Evolutionary conservation across 768 basidiomycete genomes (phyloP).

Genomic region (Tylopilus plumbeoviolaceoides): DNA sequence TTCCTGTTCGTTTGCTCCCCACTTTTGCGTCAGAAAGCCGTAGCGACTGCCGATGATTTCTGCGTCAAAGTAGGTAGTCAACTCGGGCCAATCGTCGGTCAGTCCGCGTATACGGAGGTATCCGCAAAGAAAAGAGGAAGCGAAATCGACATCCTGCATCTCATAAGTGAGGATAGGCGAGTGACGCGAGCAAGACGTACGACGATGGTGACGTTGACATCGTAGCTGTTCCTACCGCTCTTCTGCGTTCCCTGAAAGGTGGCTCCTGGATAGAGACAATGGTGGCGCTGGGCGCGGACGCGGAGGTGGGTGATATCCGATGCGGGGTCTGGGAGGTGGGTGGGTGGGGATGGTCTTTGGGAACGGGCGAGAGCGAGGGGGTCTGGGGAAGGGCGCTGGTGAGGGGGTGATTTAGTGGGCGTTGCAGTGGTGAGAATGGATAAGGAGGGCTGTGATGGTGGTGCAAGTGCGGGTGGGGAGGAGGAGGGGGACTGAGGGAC

Average conservation of each 20-base stretch:
- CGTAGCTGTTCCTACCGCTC: constrained; percentile 90
- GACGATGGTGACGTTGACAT: constrained; percentile 88
- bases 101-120: constrained; percentile 91
- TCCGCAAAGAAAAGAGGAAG: constrained; percentile 81
- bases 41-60: constrained; percentile 90
- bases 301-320: constrained; percentile 76
- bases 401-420: constrained; percentile 7
- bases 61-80: constrained; percentile 95
- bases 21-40: constrained; percentile 87
- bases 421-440: constrained; percentile 15
- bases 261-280: constrained; percentile 85
- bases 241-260: constrained; percentile 90
- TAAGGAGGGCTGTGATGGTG: constrained; percentile 9
- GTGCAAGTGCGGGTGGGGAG: neutral
- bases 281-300: constrained; percentile 65
- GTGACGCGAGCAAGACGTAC: constrained; percentile 46
- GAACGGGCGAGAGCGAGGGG: constrained; percentile 6
- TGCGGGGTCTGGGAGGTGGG: constrained; percentile 46
- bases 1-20: constrained; percentile 88
- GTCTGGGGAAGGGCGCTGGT: constrained; percentile 20
- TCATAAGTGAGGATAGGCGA: constrained; percentile 1
- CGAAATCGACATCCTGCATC: constrained; percentile 81
- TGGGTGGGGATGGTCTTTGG: constrained; percentile 7
- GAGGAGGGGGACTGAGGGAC: neutral
- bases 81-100: constrained; percentile 91